Conservation (phyloP, 2,329 filamentous ascomycete species). For the Colletotrichum endophyticum region DNA sequence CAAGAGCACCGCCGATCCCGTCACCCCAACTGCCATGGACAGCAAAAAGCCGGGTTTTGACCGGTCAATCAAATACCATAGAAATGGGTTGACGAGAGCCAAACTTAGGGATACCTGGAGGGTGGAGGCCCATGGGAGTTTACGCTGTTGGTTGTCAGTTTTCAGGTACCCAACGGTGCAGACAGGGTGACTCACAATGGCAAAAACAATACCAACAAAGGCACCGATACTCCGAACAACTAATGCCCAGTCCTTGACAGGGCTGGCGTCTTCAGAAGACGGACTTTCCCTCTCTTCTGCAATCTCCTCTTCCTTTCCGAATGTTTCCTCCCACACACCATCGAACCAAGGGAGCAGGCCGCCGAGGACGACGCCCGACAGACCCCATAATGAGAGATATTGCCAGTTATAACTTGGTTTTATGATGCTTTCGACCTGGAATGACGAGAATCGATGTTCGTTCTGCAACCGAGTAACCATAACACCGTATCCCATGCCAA, state of each 20-base stretch:
- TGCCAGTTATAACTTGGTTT: slow-evolving; percentile 56
- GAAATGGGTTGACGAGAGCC: slow-evolving; percentile 86
- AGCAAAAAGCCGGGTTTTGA: slow-evolving; percentile 84
- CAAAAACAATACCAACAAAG: slow-evolving; percentile 66
- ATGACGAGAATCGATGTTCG: slow-evolving; percentile 65
- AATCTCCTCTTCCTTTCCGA: slow-evolving; percentile 40
- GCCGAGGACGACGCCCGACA: slow-evolving; percentile 78
- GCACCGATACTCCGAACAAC: slow-evolving; percentile 63
- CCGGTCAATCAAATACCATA: slow-evolving; percentile 97
- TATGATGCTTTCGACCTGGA: slow-evolving; percentile 57
- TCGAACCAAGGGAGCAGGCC: slow-evolving; percentile 87
- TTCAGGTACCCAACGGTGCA: neutral
- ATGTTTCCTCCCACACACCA: slow-evolving; percentile 67
- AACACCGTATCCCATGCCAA: slow-evolving; percentile 83
- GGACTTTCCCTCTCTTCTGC: slow-evolving; percentile 27
- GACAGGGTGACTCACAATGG: slow-evolving; percentile 69
- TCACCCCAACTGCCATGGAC: slow-evolving; percentile 73
- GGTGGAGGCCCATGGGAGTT: slow-evolving; percentile 90
- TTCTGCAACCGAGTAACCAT: slow-evolving; percentile 82
- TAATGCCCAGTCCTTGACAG: slow-evolving; percentile 74
- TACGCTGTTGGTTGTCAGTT: slow-evolving; percentile 61
- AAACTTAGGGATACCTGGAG: slow-evolving; percentile 92
- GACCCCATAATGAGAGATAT: slow-evolving; percentile 83
- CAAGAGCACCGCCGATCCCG: slow-evolving; percentile 76
- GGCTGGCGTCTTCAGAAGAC: slow-evolving; percentile 33